Conservation (phyloP, 106 monocot species). For the Hemerocallis citrina region DNA sequence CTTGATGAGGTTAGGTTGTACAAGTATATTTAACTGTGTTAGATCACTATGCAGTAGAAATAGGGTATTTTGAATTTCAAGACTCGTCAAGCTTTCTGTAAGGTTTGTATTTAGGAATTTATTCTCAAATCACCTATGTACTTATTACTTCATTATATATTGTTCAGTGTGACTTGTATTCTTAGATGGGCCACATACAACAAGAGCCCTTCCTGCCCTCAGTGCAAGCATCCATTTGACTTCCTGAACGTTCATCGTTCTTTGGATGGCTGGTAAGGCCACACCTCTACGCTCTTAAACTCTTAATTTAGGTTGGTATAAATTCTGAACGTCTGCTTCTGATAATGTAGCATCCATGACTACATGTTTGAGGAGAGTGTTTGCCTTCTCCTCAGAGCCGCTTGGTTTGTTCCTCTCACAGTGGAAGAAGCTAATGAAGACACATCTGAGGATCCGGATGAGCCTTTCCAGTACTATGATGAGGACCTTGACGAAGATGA, state of each 20-base stretch:
- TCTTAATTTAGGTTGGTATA: no score
- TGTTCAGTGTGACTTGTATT: slow-evolving; percentile 77
- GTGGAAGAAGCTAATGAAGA: slow-evolving; percentile 31
- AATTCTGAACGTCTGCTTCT: no score
- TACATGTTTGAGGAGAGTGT: slow-evolving; percentile 95
- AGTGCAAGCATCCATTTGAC: slow-evolving; percentile 89
- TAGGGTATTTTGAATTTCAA: no score
- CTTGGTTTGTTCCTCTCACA: slow-evolving; percentile 73
- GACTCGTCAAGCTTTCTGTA: no score
- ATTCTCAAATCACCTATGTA: no score
- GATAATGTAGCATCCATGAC: slow-evolving; percentile 66
- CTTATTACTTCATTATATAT: background rate
- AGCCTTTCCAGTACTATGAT: slow-evolving; percentile 23
- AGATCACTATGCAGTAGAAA: no score
- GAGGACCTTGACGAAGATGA: slow-evolving; percentile 34
- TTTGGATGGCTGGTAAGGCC: slow-evolving; percentile 75
- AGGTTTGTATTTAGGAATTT: no score
- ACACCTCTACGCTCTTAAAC: background rate
- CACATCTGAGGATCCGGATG: slow-evolving; percentile 30
- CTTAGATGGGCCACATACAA: slow-evolving; percentile 87
- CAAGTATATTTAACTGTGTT: no score
- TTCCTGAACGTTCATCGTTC: slow-evolving; percentile 68
- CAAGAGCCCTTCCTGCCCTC: slow-evolving; percentile 64
- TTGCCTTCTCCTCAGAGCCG: slow-evolving; percentile 72
- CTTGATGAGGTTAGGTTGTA: no score